Evolutionary conservation across 306 rosid species (phyloP), one percentile per base, ranked within the genome.

Genomic region (Prunus padus): DNA sequence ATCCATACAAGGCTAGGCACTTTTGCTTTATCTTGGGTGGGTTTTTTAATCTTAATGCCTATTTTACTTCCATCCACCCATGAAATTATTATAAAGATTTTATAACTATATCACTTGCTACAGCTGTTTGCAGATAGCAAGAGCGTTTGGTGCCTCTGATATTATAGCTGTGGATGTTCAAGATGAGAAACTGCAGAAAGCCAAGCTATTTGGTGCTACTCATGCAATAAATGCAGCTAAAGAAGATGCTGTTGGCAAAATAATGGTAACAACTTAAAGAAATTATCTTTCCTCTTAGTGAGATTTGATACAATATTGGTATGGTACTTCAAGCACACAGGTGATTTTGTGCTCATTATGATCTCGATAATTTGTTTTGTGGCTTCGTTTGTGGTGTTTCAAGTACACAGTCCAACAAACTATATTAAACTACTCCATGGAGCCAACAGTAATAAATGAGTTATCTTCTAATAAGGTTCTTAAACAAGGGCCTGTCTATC

Each of bases 81-180:
- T 76, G 51, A 69, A 44, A 44, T 75, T 59, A 59, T 25, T 25
- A 11, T 59, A 25, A 25, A 59, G 8, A 59, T 55, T 14, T 76
- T 25, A 52, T 77, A 72, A 86, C 76, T 65, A 50, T 57, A 49
- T 79, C 69, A 67, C 65, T 65, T 72, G 62, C 77, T 83, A 82
- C 97, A 95, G 98, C 87, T 95, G 98, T 88, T 86, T 95, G 93
- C 98, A 92, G 98, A 92, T 92, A 74, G 98, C 98, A 56, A 90
- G 88, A 86, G 97, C 98, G 71, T 95, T 95, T 80, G 98, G 98
- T 80, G 97, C 98, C 62, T 90, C 98, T 30, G 90, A 92, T 73
- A 90, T 92, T 72, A 92, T 95, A 78, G 98, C 98, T 62, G 97
- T 92, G 68, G 98, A 95, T 80, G 76, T 95, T 79, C 89, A 80